phyloP scores from a whole-genome alignment of 495 filamentous ascomycete species.

The Penicillium goetzii region DNA sequence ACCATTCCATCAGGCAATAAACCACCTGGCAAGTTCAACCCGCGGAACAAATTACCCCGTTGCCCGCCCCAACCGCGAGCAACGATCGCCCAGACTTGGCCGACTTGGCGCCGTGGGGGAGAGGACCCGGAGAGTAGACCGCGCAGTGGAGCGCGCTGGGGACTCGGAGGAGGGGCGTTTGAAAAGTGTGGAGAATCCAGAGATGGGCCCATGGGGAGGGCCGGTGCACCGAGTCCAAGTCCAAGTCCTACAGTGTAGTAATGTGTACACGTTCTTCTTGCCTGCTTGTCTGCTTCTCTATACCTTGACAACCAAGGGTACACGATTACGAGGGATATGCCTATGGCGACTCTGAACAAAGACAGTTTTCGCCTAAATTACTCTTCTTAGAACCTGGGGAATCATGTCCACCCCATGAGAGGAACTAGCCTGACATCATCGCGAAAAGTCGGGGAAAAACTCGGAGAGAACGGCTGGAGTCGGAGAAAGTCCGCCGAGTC shows the following conservation, averaged over 20 bases:
- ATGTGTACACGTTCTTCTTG: too few species aligned
- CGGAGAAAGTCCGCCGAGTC: slow-evolving; percentile 25
- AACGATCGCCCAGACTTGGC: not conserved
- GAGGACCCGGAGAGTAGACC: not conserved
- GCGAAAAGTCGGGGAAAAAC: slow-evolving; percentile 12
- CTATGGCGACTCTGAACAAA: too few species aligned
- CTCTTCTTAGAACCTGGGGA: not conserved
- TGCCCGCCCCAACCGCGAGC: not conserved
- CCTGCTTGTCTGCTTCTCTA: too few species aligned
- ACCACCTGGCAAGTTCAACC: not conserved
- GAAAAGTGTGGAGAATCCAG: not conserved
- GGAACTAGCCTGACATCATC: slow-evolving; percentile 7
- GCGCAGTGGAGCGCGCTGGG: not conserved
- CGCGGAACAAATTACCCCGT: not conserved
- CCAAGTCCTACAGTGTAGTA: too few species aligned
- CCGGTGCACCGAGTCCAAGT: too few species aligned
- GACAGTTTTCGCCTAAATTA: not conserved
- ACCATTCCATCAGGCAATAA: not conserved
- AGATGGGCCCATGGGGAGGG: too few species aligned
- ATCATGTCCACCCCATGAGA: not conserved
- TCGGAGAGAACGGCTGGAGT: slow-evolving; percentile 22
- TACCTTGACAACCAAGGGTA: too few species aligned
- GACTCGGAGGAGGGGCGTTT: not conserved
- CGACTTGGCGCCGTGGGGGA: not conserved
- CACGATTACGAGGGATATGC: too few species aligned